Conservation (phyloP, 2,329 filamentous ascomycete species). For the Graphiopsis chlorocephala region DNA sequence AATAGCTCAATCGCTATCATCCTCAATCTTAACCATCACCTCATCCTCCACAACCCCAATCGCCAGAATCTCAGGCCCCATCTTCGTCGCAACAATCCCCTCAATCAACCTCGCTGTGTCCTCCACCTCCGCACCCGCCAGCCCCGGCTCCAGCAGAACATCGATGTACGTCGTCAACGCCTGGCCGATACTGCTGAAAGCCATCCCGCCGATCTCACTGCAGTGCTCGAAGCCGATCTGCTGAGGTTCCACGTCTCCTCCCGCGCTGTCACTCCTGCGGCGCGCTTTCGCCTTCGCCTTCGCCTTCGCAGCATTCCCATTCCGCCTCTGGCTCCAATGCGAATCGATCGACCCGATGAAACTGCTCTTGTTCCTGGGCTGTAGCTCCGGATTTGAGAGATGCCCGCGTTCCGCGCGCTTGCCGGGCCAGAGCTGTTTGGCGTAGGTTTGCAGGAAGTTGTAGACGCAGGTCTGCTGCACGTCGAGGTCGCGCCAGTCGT, state of each 20-base stretch:
- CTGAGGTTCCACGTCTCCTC: neutral
- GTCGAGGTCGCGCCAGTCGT: neutral
- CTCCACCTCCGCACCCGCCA: neutral
- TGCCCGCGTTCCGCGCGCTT: neutral
- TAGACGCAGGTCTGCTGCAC: neutral
- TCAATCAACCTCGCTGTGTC: neutral
- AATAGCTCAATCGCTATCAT: neutral
- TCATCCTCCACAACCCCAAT: neutral
- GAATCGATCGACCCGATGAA: neutral
- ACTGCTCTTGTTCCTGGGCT: neutral
- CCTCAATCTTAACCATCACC: neutral
- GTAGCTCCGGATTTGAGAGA: neutral
- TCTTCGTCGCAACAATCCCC: neutral
- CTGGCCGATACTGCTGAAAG: neutral
- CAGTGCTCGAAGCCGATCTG: neutral
- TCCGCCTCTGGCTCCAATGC: neutral
- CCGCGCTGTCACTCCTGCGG: neutral
- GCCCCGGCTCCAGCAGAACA: neutral
- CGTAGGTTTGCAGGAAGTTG: neutral
- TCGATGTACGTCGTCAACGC: neutral
- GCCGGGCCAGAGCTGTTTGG: conserved; percentile 6
- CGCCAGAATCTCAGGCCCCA: neutral
- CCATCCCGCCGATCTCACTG: neutral
- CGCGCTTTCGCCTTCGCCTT: neutral
- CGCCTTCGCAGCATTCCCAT: neutral